Conservation (phyloP, 176 grass and related monocot genomes). For the Cenchrus purpureus region DNA sequence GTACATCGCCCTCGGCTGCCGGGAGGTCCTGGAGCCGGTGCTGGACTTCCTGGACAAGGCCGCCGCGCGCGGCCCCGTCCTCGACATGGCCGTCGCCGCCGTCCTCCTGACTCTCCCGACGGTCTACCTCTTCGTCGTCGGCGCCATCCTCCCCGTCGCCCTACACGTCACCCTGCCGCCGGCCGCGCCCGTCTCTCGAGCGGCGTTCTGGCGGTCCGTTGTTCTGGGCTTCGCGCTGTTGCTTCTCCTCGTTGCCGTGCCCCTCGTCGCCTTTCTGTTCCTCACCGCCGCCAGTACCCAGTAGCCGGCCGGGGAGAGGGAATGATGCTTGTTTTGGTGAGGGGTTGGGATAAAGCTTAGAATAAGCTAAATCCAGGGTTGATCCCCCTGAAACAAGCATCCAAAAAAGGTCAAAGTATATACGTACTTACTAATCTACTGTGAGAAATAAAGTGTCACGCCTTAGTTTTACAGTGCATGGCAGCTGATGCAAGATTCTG, state of each 20-base stretch:
- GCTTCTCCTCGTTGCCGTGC: neutral
- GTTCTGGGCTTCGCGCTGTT: neutral
- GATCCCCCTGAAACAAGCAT: neutral
- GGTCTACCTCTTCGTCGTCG: slow-evolving; percentile 18
- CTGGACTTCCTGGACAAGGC: neutral
- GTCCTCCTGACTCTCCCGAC: slow-evolving; percentile 8
- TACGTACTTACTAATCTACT: neutral
- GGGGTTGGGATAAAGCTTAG: neutral
- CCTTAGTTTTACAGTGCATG: neutral
- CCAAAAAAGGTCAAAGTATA: neutral
- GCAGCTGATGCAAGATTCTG: neutral
- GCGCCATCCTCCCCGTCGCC: neutral
- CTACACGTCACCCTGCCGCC: neutral
- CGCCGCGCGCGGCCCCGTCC: neutral
- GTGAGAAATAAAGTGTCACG: neutral
- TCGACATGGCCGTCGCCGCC: slow-evolving; percentile 10
- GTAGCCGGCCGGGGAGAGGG: neutral
- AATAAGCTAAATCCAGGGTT: slow-evolving; percentile 2
- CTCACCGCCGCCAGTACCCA: neutral
- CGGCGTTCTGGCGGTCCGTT: neutral
- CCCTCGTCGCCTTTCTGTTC: neutral
- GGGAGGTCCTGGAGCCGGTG: neutral
- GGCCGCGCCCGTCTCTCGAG: neutral
- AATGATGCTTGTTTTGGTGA: neutral
- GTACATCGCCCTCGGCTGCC: slow-evolving; percentile 23